A percentile compares a stretch with the other conserved stretches of the same genome.
Evolutionary conservation across 2,329 filamentous ascomycete species (phyloP).

Genomic region (Nectriaceae sp.): DNA sequence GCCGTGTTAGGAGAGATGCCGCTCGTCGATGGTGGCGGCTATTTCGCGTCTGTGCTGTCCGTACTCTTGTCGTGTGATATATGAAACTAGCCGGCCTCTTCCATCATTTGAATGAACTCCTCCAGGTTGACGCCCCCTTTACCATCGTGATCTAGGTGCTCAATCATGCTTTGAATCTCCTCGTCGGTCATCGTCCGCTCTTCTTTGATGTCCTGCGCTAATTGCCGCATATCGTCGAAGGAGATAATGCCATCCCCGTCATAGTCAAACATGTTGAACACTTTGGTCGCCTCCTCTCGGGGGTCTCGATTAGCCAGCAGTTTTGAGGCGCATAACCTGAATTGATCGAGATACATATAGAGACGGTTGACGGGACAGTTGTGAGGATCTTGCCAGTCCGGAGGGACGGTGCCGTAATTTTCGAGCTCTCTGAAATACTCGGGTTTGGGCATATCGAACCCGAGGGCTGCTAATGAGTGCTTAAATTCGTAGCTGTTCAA

Average conservation of each 20-base stretch:
- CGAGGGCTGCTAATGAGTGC: constrained; percentile 92
- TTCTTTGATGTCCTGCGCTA: constrained; percentile 90
- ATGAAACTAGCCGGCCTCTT: constrained; percentile 39
- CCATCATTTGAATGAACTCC: constrained; percentile 68
- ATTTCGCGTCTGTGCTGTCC: constrained; percentile 2
- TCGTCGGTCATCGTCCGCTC: constrained; percentile 79
- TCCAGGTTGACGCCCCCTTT: constrained; percentile 77
- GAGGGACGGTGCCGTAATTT: constrained; percentile 74
- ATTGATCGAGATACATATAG: constrained; percentile 55
- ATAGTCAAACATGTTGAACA: constrained; percentile 91
- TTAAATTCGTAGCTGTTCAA: constrained; percentile 99
- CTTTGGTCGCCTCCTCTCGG: constrained; percentile 84
- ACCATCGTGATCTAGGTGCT: constrained; percentile 94
- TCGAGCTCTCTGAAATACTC: constrained; percentile 83
- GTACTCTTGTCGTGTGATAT: constrained; percentile 1
- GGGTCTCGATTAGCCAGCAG: constrained; percentile 84
- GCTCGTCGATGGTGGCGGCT: constrained; percentile 5
- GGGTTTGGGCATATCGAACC: constrained; percentile 85
- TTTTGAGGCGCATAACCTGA: constrained; percentile 72
- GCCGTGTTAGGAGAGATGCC: background rate
- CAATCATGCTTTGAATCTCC: constrained; percentile 93
- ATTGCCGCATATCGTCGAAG: constrained; percentile 81
- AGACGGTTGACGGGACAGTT: constrained; percentile 47
- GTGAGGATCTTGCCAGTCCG: constrained; percentile 52
- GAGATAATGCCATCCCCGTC: constrained; percentile 91